phyloP scores from a whole-genome alignment of 2,329 filamentous ascomycete genomes.

The Fusarium tupiense region DNA sequence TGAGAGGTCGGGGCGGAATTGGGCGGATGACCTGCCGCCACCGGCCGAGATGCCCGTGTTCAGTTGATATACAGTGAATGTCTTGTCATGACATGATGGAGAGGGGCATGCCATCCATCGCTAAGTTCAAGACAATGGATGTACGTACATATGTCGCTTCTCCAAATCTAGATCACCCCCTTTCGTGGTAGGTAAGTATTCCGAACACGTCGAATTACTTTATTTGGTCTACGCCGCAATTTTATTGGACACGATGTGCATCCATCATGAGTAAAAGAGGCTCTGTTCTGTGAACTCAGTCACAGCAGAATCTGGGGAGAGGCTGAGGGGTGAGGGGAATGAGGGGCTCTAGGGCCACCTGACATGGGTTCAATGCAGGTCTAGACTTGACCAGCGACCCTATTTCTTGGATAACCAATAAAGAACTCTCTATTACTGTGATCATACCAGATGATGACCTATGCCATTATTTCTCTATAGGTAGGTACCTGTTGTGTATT shows the following conservation, averaged over 20 bases:
- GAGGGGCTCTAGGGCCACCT: constrained; percentile 7
- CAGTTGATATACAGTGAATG: not conserved
- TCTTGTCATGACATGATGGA: constrained; percentile 20
- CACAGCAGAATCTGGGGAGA: constrained; percentile 33
- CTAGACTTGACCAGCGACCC: constrained; percentile 1
- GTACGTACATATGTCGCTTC: not conserved
- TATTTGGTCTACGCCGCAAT: constrained; percentile 27
- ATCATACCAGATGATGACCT: not conserved
- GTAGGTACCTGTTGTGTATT: not conserved
- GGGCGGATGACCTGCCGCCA: constrained; percentile 30
- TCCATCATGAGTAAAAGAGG: constrained; percentile 32
- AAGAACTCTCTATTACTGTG: constrained; percentile 26
- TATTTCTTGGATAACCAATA: constrained; percentile 28
- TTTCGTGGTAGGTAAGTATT: not conserved
- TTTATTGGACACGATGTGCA: constrained; percentile 8
- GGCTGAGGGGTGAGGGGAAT: constrained; percentile 17
- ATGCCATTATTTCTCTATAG: not conserved
- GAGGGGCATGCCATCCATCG: not conserved
- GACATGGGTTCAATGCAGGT: constrained; percentile 31
- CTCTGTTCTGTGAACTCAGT: constrained; percentile 25
- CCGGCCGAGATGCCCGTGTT: constrained; percentile 11
- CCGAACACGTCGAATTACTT: constrained; percentile 1
- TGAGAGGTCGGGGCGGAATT: constrained; percentile 7
- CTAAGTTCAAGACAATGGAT: not conserved
- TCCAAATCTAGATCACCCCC: not conserved